Conservation (phyloP, 257 asterid species). For the Echites panduratus region DNA sequence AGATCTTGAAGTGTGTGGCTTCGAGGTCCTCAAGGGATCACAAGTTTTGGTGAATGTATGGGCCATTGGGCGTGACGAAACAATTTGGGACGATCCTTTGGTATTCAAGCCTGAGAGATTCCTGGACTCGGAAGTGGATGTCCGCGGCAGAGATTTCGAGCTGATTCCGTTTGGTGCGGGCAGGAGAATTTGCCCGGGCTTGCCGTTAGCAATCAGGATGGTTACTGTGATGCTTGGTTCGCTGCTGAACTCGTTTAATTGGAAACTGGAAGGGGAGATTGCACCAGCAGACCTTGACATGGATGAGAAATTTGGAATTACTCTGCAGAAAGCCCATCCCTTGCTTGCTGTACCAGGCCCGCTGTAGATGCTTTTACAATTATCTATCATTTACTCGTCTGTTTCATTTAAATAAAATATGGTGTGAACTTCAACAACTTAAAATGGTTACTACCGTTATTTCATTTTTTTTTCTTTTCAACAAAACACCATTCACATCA, state of each 20-base stretch:
- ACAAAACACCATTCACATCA: too few relatives aligned
- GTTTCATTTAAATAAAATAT: too few relatives aligned
- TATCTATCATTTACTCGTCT: too few relatives aligned
- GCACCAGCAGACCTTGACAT: constrained; percentile 26
- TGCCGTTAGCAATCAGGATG: constrained; percentile 26
- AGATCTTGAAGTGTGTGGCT: constrained; percentile 22
- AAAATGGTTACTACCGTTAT: too few relatives aligned
- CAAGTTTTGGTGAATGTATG: constrained; percentile 30
- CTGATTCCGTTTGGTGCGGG: constrained; percentile 37
- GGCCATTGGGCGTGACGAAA: constrained; percentile 30
- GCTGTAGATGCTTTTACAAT: too few relatives aligned
- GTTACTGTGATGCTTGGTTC: constrained; percentile 27
- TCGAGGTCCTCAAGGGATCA: constrained; percentile 14
- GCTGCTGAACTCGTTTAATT: constrained; percentile 22
- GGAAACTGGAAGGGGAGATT: constrained; percentile 27
- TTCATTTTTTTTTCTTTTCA: too few relatives aligned
- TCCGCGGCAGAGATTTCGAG: constrained; percentile 30
- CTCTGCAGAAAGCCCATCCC: constrained; percentile 23
- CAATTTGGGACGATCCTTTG: constrained; percentile 17
- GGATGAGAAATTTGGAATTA: constrained; percentile 32
- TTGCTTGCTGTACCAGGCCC: constrained; percentile 20
- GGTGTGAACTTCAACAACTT: too few relatives aligned
- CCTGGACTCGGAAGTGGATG: constrained; percentile 18
- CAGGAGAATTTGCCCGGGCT: constrained; percentile 29
- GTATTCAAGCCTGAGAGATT: constrained; percentile 31